These are phyloP conservation scores for Amanita molliuscula DNA, from an alignment of 768 basidiomycete species.

Conservation along the genomic window DNA sequence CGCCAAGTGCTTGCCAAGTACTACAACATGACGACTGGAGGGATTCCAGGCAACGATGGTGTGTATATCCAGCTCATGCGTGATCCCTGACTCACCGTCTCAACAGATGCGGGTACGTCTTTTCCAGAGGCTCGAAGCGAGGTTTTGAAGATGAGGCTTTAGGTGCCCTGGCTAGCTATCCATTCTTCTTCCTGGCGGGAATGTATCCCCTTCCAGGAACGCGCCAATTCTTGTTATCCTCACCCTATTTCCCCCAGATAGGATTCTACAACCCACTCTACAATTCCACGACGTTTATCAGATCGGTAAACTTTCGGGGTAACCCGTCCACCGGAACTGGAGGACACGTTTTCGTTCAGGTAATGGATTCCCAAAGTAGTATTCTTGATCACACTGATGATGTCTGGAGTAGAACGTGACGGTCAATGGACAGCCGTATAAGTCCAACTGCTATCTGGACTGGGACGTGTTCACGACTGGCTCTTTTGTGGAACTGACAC, in stretches of 20 bases:
- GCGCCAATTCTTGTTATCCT: slow-evolving; percentile 46
- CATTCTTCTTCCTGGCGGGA: slow-evolving; percentile 46
- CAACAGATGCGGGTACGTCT: slow-evolving; percentile 17
- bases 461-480: slow-evolving; percentile 53
- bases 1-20: slow-evolving; percentile 43
- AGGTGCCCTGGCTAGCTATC: slow-evolving; percentile 59
- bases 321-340: slow-evolving; percentile 43
- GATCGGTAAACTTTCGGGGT: slow-evolving; percentile 35
- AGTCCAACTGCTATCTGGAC: slow-evolving; percentile 55
- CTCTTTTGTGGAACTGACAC: slow-evolving; percentile 41
- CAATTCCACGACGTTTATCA: slow-evolving; percentile 47
- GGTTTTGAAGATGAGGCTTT: slow-evolving; percentile 15
- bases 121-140: slow-evolving; percentile 5
- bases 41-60: slow-evolving; percentile 62
- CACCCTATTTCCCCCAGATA: slow-evolving; percentile 50
- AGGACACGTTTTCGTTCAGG: slow-evolving; percentile 49
- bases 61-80: slow-evolving; percentile 4
- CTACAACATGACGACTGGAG: slow-evolving; percentile 46
- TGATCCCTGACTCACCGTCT: not conserved
- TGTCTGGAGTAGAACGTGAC: slow-evolving; percentile 35
- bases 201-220: slow-evolving; percentile 61
- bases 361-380: slow-evolving; percentile 13
- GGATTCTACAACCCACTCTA: slow-evolving; percentile 52
- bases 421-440: slow-evolving; percentile 45
- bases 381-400: not conserved